Base-by-base conservation (phyloP, 495 filamentous ascomycete genomes). In the Aspergillus mulundensis region DNA sequence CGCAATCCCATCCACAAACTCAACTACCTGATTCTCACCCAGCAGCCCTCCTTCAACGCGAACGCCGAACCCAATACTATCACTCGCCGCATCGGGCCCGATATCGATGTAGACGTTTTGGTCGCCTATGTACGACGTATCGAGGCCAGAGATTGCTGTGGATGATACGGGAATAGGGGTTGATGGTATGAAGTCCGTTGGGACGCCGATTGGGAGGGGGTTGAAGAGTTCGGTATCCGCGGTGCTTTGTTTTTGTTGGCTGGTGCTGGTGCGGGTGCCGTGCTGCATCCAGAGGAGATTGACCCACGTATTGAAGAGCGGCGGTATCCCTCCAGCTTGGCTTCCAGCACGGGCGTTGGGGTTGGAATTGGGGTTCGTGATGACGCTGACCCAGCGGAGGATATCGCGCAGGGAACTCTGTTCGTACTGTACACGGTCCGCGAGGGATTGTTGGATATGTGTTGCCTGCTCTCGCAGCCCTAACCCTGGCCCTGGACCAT, bases 261-360 rank as follows among this genome's bases (percentile, higher is more conserved):
- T 54, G 24, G 42, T 15, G 11, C 30, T 8, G 2, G 61, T 60
- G 8, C 61, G 45, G 2, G 55, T 40, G 18, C 32, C 50, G 23
- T 59, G 56, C 50, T 67, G 65, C 58, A 60, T 60, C 63, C 64
- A 71, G 18, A 73, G 64, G 7, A 73, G 68, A 38, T 73, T 73
- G 18, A 71, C 58, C 60, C 60, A 73, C 1, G 67, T 60, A 45
- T 73, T 71, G 59, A 73, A 73, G 4, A 47, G 24, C n/a, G 45
- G 45, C 4, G 66, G 28, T 11, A 63, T 60, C 18, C 41, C 12
- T 12, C 54, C 53, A 2, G 25, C 23, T 21, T 54, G 32, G 8
- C 38, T 20, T 57, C 8, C 25, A 28, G 25, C 3, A 4, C 25
- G 3, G 8, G 25, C 4, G 25, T 28, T 28, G 25, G 8, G 25